These are phyloP conservation scores for Diplodia seriata DNA, from an alignment of 2,329 filamentous ascomycete species.

Conservation along the genomic window DNA sequence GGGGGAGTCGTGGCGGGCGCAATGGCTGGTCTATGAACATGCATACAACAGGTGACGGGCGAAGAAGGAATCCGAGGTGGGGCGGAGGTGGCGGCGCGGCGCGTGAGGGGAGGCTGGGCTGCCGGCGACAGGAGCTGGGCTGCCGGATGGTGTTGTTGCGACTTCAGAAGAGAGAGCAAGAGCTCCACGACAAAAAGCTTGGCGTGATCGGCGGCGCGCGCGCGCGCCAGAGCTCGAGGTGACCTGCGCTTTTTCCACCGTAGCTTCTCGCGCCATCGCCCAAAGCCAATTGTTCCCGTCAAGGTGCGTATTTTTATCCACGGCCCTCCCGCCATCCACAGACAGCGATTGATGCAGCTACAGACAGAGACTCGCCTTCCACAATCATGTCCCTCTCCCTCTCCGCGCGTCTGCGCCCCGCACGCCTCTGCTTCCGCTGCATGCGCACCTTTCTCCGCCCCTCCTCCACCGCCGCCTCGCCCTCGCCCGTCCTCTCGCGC, in stretches of 20 bases:
- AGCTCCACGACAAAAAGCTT: slow-evolving; percentile 26
- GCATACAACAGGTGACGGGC: slow-evolving; percentile 19
- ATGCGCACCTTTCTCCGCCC: slow-evolving; percentile 35
- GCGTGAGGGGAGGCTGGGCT: slow-evolving; percentile 12
- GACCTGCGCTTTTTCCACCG: slow-evolving; percentile 8
- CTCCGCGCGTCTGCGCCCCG: slow-evolving; percentile 22
- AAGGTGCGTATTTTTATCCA: not conserved
- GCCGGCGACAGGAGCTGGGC: slow-evolving; percentile 15
- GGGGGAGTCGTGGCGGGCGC: slow-evolving; percentile 22
- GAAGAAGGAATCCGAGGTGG: slow-evolving; percentile 18
- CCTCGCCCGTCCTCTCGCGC: slow-evolving; percentile 51
- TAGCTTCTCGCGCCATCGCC: not conserved
- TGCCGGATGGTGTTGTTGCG: slow-evolving; percentile 16
- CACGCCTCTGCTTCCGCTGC: slow-evolving; percentile 38
- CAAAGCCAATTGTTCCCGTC: slow-evolving; percentile 10
- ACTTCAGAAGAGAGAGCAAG: slow-evolving; percentile 20
- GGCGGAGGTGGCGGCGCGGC: slow-evolving; percentile 13
- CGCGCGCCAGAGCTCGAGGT: slow-evolving; percentile 3
- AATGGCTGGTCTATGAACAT: slow-evolving; percentile 18
- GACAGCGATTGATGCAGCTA: not conserved
- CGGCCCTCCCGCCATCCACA: not conserved
- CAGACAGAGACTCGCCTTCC: not conserved
- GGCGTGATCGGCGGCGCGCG: slow-evolving; percentile 12
- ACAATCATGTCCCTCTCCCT: slow-evolving; percentile 27
- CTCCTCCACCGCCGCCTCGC: slow-evolving; percentile 35